Percentiles rank a stretch among this genome's conserved stretches.
Evolutionary conservation across 2,329 filamentous ascomycete genomes (phyloP).

Genomic region (Aspergillus aculeatus): DNA sequence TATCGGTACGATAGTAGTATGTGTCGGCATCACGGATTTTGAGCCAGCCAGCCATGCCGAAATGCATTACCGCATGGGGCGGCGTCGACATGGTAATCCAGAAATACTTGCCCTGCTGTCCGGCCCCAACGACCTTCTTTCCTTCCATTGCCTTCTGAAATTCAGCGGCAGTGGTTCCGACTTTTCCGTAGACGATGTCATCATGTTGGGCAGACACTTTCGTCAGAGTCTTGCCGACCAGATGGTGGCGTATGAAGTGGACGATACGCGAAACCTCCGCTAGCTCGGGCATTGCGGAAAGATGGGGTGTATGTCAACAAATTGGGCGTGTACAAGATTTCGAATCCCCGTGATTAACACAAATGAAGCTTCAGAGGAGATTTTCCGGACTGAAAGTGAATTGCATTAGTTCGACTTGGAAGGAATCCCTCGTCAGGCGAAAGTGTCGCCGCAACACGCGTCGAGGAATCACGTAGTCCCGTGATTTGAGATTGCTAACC

Average conservation of each 20-base stretch:
- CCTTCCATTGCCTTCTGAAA: constrained; percentile 73
- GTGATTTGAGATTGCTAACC: constrained; percentile 18
- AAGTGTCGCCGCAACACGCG: constrained; percentile 14
- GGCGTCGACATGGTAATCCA: constrained; percentile 77
- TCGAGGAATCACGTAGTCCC: constrained; percentile 28
- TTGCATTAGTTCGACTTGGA: neutral
- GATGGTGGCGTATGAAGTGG: constrained; percentile 75
- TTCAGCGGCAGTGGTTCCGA: constrained; percentile 71
- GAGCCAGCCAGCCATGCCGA: constrained; percentile 80
- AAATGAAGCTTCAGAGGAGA: too few species aligned
- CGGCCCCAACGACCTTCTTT: constrained; percentile 68
- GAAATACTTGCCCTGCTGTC: constrained; percentile 95
- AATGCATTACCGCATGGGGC: constrained; percentile 86
- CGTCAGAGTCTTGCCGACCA: constrained; percentile 79
- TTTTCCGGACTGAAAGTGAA: neutral
- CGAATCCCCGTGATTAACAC: neutral
- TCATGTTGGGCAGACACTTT: constrained; percentile 74
- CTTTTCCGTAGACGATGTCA: constrained; percentile 84
- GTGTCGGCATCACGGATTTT: constrained; percentile 78
- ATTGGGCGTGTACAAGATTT: neutral
- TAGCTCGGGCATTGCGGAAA: constrained; percentile 47
- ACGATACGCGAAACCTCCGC: constrained; percentile 76
- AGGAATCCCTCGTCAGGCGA: neutral
- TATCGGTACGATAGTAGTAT: constrained; percentile 71
- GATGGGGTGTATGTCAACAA: neutral